Conservation (phyloP, 495 filamentous ascomycete genomes). For the Penicillium soppii region DNA sequence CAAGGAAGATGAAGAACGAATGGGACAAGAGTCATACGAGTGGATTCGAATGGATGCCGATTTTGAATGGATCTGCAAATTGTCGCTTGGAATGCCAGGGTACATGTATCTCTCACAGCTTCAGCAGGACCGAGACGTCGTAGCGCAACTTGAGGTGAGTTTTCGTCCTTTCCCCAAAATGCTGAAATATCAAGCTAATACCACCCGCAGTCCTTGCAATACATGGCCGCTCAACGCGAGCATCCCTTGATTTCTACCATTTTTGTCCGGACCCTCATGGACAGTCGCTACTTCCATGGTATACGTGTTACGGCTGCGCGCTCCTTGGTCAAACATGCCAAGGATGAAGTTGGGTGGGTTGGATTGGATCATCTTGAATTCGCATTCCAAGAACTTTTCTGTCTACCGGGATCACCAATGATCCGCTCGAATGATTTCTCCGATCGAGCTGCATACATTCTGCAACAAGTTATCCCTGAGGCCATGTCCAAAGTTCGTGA, state of each 20-base stretch:
- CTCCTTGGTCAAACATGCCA: conserved; percentile 71
- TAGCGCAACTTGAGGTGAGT: conserved; percentile 81
- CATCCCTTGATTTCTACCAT: conserved; percentile 82
- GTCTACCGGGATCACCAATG: conserved; percentile 67
- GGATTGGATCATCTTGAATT: conserved; percentile 81
- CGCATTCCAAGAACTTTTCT: conserved; percentile 86
- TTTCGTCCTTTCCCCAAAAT: not conserved
- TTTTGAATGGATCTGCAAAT: conserved; percentile 93
- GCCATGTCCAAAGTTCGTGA: conserved; percentile 79
- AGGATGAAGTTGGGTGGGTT: conserved; percentile 67
- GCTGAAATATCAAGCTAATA: not conserved
- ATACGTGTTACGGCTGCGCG: conserved; percentile 80
- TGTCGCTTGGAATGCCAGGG: conserved; percentile 74
- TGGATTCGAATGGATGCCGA: conserved; percentile 98
- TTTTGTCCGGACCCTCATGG: conserved; percentile 83
- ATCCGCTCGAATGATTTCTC: conserved; percentile 87
- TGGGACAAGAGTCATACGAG: conserved; percentile 96
- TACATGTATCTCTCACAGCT: conserved; percentile 98
- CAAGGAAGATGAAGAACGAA: conserved; percentile 77
- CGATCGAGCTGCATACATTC: conserved; percentile 74
- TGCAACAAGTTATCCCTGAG: conserved; percentile 77
- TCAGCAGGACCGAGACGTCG: conserved; percentile 95
- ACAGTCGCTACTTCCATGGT: conserved; percentile 88
- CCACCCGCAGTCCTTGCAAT: conserved; percentile 55
- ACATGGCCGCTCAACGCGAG: conserved; percentile 54